Evolutionary conservation across 352 stramenopile genomes (phyloP).

Genomic region (Phytophthora uliginosa): DNA sequence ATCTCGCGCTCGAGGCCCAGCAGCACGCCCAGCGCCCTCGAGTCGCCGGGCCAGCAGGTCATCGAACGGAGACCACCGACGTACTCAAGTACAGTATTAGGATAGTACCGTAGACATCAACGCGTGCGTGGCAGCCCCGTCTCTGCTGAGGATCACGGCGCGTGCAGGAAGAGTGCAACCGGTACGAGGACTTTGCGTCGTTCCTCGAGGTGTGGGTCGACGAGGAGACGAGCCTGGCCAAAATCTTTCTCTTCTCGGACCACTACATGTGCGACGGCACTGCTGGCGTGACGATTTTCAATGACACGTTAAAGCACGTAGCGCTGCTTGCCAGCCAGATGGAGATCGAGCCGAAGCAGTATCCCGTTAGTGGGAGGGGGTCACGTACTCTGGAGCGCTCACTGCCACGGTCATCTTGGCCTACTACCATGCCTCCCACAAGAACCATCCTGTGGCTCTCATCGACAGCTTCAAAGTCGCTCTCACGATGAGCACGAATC

Average conservation of each 20-base stretch:
- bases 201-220: slow-evolving; percentile 33
- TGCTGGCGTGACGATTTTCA: slow-evolving; percentile 47
- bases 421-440: slow-evolving; percentile 25
- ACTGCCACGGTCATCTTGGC: slow-evolving; percentile 35
- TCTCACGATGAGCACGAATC: slow-evolving; percentile 37
- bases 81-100: not conserved
- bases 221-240: slow-evolving; percentile 18
- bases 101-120: slow-evolving; percentile 27
- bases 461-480: slow-evolving; percentile 31
- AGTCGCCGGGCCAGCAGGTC: slow-evolving; percentile 15
- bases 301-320: slow-evolving; percentile 36
- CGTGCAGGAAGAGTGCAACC: slow-evolving; percentile 32
- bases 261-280: slow-evolving; percentile 57
- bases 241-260: slow-evolving; percentile 52
- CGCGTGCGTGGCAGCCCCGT: slow-evolving; percentile 23
- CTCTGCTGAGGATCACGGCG: slow-evolving; percentile 23
- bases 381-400: slow-evolving; percentile 49
- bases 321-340: slow-evolving; percentile 15
- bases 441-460: slow-evolving; percentile 19
- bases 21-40: slow-evolving; percentile 34
- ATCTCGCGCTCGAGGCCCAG: slow-evolving; percentile 37
- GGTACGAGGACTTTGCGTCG: slow-evolving; percentile 35
- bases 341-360: slow-evolving; percentile 13
- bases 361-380: slow-evolving; percentile 38
- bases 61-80: slow-evolving; percentile 28